These are phyloP conservation scores for Botrytis elliptica DNA, from an alignment of 2,329 filamentous ascomycete species.

Conservation along the genomic window DNA sequence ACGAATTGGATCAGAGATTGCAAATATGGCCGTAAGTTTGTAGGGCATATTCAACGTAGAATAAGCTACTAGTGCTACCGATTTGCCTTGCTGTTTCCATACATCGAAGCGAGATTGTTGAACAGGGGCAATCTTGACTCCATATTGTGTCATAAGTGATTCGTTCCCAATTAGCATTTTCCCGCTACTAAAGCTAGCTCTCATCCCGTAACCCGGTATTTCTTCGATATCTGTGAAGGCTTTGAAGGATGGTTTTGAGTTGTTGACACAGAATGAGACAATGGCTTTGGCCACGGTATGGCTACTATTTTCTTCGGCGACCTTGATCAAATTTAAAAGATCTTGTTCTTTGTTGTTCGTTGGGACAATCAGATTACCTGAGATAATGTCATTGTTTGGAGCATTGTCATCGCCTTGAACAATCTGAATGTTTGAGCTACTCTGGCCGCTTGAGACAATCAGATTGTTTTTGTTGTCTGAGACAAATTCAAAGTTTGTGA, in stretches of 20 bases:
- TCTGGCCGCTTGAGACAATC: background rate
- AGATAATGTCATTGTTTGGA: conserved; percentile 24
- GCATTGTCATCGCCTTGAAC: background rate
- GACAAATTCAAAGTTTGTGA: conserved; percentile 46
- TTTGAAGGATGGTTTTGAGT: conserved; percentile 26
- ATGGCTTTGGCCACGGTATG: conserved; percentile 75
- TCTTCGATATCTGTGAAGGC: conserved; percentile 56
- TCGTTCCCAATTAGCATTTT: conserved; percentile 73
- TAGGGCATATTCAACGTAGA: conserved; percentile 39
- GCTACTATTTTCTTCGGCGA: conserved; percentile 68
- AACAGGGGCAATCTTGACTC: conserved; percentile 42
- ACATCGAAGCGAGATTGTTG: conserved; percentile 45
- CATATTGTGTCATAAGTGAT: conserved; percentile 57
- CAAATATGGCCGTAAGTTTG: conserved; percentile 63
- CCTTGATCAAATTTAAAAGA: conserved; percentile 55
- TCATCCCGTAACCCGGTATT: conserved; percentile 69
- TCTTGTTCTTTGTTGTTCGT: conserved; percentile 20
- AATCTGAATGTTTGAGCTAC: background rate
- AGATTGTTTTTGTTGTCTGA: conserved; percentile 25
- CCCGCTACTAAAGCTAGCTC: conserved; percentile 49
- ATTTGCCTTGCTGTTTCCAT: conserved; percentile 65
- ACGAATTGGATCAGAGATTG: conserved; percentile 79
- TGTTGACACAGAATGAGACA: conserved; percentile 56
- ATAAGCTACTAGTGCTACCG: conserved; percentile 50
- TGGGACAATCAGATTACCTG: background rate